Evolutionary conservation across 768 basidiomycete genomes (phyloP).

Genomic region (Pulveroboletus sp.): DNA sequence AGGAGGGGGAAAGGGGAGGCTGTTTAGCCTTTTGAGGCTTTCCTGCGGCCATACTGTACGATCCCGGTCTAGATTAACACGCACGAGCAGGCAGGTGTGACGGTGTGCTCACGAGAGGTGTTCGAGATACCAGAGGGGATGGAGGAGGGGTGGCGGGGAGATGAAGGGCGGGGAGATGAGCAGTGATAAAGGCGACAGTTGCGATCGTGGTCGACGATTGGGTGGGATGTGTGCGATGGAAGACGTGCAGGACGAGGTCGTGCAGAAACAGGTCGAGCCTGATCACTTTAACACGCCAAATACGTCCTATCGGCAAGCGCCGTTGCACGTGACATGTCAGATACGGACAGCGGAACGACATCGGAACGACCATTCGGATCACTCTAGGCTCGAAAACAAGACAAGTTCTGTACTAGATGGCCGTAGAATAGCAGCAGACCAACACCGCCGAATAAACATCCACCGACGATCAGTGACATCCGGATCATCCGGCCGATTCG

Average conservation of each 20-base stretch:
- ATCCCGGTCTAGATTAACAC: constrained; percentile 18
- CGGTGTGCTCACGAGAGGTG: constrained; percentile 15
- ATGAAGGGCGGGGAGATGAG: background rate
- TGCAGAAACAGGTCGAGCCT: constrained; percentile 17
- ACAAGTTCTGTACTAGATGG: background rate
- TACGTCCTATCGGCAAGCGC: constrained; percentile 29
- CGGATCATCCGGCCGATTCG: background rate
- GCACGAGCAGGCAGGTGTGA: background rate
- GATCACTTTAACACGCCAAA: constrained; percentile 34
- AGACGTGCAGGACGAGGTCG: constrained; percentile 12
- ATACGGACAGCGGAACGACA: constrained; percentile 18
- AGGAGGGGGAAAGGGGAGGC: constrained; percentile 4
- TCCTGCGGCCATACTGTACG: constrained; percentile 28
- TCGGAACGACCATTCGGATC: constrained; percentile 6
- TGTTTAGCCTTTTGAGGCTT: constrained; percentile 28
- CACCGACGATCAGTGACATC: constrained; percentile 4
- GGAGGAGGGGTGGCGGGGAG: background rate
- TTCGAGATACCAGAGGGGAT: constrained; percentile 1
- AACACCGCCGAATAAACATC: constrained; percentile 7
- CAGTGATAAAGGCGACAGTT: background rate
- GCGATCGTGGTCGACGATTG: constrained; percentile 22
- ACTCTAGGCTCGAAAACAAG: background rate
- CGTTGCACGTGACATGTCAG: constrained; percentile 26
- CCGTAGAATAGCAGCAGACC: background rate
- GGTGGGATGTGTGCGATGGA: constrained; percentile 21